Conservation (phyloP, 208 protist species). For the Kentomonas sorsogonicus region DNA sequence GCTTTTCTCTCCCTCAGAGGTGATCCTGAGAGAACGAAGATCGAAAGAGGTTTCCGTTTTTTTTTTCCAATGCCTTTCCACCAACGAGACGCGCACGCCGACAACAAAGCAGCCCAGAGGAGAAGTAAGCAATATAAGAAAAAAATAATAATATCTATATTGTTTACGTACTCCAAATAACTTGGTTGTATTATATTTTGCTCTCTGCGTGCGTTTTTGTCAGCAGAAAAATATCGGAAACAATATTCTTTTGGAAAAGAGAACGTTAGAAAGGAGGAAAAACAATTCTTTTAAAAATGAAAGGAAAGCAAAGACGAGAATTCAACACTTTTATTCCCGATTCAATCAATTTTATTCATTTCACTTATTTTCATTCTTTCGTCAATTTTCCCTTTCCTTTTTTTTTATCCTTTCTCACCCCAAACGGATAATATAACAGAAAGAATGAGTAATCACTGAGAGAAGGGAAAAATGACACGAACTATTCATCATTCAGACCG, state of each 20-base stretch:
- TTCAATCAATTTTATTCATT: constrained; percentile 2
- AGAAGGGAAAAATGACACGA: not conserved
- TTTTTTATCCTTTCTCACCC: constrained; percentile 6
- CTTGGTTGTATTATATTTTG: not conserved
- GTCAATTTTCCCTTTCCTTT: not conserved
- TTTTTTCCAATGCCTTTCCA: no score
- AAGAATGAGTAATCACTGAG: not conserved
- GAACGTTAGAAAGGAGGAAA: no score
- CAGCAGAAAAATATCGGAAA: not conserved
- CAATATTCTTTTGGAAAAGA: not conserved
- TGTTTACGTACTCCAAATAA: constrained; percentile 6
- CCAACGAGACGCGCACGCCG: no score
- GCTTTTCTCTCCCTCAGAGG: no score
- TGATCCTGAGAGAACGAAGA: no score
- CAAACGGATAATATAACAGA: not conserved
- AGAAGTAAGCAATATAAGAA: not conserved
- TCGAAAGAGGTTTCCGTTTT: no score
- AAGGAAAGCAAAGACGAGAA: constrained; percentile 3
- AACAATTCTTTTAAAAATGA: not conserved
- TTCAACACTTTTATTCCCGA: not conserved
- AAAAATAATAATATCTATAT: constrained; percentile 11
- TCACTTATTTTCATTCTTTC: constrained; percentile 4
- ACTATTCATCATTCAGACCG: not conserved
- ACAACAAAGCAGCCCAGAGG: no score
- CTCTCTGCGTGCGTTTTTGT: constrained; percentile 1